phyloP scores from a whole-genome alignment of 2,329 filamentous ascomycete species.

The Exophiala mesophila region DNA sequence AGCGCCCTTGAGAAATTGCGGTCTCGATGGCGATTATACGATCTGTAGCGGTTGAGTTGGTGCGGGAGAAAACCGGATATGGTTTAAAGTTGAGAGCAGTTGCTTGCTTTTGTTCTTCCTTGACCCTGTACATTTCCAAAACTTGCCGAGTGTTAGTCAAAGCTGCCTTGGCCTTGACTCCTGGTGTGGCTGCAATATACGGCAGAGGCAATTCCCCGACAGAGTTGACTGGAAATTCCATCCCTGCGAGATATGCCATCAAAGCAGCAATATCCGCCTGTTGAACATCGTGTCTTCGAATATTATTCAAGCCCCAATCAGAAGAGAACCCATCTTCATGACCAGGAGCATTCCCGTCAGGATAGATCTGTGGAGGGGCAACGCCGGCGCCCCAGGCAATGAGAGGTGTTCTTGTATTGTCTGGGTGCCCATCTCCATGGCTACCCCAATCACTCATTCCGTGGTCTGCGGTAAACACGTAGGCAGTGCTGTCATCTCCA shows the following conservation, averaged over 20 bases:
- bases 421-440: constrained; percentile 93
- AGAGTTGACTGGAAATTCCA: constrained; percentile 92
- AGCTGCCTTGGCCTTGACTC: constrained; percentile 77
- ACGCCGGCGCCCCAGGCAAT: constrained; percentile 92
- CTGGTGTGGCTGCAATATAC: constrained; percentile 66
- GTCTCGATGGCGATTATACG: constrained; percentile 63
- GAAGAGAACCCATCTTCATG: constrained; percentile 83
- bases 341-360: constrained; percentile 60
- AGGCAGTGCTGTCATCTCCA: constrained; percentile 78
- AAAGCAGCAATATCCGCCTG: constrained; percentile 92
- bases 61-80: constrained; percentile 64
- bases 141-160: constrained; percentile 81
- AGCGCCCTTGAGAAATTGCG: constrained; percentile 61
- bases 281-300: constrained; percentile 82
- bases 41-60: constrained; percentile 58
- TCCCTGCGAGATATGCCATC: constrained; percentile 86
- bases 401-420: constrained; percentile 91
- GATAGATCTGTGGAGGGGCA: constrained; percentile 62
- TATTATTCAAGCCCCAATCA: constrained; percentile 76
- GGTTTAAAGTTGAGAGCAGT: constrained; percentile 73
- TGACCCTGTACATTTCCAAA: constrained; percentile 92
- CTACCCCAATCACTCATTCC: constrained; percentile 99
- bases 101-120: constrained; percentile 76
- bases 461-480: constrained; percentile 95
- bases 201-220: constrained; percentile 86